Conservation (phyloP, 805 yeast species). For the Lachancea waltii region DNA sequence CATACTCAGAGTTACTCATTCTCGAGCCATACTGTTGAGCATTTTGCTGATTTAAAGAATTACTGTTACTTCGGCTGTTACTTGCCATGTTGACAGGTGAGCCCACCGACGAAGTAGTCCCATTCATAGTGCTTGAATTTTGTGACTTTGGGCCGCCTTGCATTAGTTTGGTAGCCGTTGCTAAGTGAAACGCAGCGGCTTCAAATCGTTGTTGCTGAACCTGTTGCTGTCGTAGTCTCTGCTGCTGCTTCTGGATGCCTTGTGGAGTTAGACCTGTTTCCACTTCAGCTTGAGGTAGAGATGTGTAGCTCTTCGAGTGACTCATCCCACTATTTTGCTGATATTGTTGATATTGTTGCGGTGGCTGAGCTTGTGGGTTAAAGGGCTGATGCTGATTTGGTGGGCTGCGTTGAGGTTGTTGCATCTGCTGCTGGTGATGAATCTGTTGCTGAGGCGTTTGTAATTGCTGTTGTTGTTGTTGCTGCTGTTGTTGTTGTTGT, state of each 20-base stretch:
- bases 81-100: conserved; percentile 12
- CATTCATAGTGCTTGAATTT: neutral
- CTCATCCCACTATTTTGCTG: conserved; percentile 1
- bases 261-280: conserved; percentile 30
- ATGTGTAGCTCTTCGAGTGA: conserved; percentile 1
- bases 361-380: neutral
- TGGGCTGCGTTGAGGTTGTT: conserved; percentile 6
- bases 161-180: conserved; percentile 29
- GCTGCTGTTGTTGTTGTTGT: conserved; percentile 25
- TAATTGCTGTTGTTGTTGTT: conserved; percentile 4
- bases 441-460: neutral
- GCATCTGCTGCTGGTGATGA: conserved; percentile 3
- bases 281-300: conserved; percentile 9
- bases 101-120: conserved; percentile 6
- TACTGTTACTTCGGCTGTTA: conserved; percentile 8
- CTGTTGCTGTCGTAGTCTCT: conserved; percentile 31
- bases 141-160: conserved; percentile 14
- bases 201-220: conserved; percentile 31
- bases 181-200: conserved; percentile 30
- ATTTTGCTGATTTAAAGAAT: conserved; percentile 1
- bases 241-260: conserved; percentile 32
- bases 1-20: conserved; percentile 1
- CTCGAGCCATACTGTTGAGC: neutral
- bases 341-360: conserved; percentile 1
- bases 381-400: conserved; percentile 4